Evolutionary conservation across 495 filamentous ascomycete species (phyloP), one percentile per base, ranked within the genome.

Genomic region (Letharia columbiana): DNA sequence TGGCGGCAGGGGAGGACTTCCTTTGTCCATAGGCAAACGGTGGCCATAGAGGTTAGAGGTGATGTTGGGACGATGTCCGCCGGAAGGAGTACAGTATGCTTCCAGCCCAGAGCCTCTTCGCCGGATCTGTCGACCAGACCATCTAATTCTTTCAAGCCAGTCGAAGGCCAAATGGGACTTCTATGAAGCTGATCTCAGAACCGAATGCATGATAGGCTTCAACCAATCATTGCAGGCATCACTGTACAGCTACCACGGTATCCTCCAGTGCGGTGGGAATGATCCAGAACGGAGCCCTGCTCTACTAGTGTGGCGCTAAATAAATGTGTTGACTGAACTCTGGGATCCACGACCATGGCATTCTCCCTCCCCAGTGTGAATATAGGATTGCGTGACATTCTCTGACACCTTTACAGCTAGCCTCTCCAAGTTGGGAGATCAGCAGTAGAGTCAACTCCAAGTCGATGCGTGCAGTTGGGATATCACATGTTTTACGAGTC

Each of bases 271-370:
- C 6, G 41, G 44, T 52, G 39, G 40, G n/a, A 56, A 62, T 64
- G 52, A 67, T 59, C 61, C 63, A 59, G 61, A 54, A 68, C 66
- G 68, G 68, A 63, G 62, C 49, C 68, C 66, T 70, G 68, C 68
- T 68, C 65, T 64, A 35, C 62, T 70, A 70, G 68, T 62, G 62
- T 65, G 13, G 61, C 65, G 68, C 68, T 70, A 70, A 44, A n/a
- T 20, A 20, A 23, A 59, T 37, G 58, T 45, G n/a, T 37, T 60
- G 63, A 60, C 52, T 56, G 39, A 50, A 65, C 20, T 20, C 35
- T 60, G 63, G 45, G 56, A 59, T 23, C 42, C 54, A 49, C 40
- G 52, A 35, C 37, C 47, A 39, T 41, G 54, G 54, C 33, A 35
- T 57, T 57, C 33, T 50, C 63, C 33, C 42, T 59, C 42, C 52